Percentiles rank a stretch among this genome's conserved stretches.
phyloP scores from a whole-genome alignment of 305 asterid genomes.

The Fraxinus dipetala region DNA sequence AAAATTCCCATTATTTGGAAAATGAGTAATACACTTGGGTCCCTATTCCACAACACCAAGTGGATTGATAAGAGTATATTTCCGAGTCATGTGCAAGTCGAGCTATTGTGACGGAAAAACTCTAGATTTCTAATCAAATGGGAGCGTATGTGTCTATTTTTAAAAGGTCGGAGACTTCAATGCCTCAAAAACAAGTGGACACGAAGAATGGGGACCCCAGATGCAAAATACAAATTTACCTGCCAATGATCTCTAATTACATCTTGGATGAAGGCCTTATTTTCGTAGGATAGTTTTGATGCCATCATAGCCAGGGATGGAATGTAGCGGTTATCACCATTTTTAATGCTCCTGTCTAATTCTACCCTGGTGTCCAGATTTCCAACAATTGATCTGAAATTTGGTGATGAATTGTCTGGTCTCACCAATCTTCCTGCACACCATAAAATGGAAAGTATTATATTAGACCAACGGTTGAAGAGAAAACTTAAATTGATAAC shows the following conservation, averaged over 20 bases:
- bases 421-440: slow-evolving; percentile 45
- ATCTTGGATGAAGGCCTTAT: slow-evolving; percentile 38
- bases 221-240: slow-evolving; percentile 29
- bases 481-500: too few species aligned
- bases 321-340: slow-evolving; percentile 23
- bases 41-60: neutral
- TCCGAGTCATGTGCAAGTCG: neutral
- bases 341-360: slow-evolving; percentile 27
- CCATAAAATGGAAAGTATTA: neutral
- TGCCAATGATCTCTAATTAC: slow-evolving; percentile 50
- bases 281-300: slow-evolving; percentile 64
- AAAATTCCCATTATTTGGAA: neutral
- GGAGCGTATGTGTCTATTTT: neutral
- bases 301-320: slow-evolving; percentile 58
- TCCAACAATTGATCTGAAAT: slow-evolving; percentile 46
- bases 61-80: neutral
- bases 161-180: too few species aligned
- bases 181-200: too few species aligned
- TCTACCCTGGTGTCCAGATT: slow-evolving; percentile 43
- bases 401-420: slow-evolving; percentile 50
- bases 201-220: neutral
- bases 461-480: too few species aligned
- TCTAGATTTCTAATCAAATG: neutral
- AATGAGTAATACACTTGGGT: neutral
- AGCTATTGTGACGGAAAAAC: neutral